A percentile compares a stretch with the other conserved stretches of the same genome.
Evolutionary conservation across 257 asterid species (phyloP).

Genomic region (Solanum ossicruentum): DNA sequence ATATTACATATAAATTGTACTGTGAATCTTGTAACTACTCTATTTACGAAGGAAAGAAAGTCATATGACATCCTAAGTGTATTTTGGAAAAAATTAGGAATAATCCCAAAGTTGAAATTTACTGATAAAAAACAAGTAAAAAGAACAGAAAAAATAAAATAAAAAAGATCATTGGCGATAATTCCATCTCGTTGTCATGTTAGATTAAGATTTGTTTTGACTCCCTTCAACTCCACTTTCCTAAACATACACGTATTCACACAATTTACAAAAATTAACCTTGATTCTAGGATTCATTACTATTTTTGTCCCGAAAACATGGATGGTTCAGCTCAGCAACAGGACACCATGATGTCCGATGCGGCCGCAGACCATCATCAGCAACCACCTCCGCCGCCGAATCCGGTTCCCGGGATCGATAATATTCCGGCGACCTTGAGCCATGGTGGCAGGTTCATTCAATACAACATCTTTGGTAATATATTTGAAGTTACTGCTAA

Average conservation of each 20-base stretch:
- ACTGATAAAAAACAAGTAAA: not conserved
- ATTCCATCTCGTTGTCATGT: not conserved
- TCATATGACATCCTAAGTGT: not conserved
- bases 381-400: constrained; percentile 20
- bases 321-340: constrained; percentile 8
- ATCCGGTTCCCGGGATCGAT: constrained; percentile 39
- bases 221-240: not conserved
- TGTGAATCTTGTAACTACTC: no score
- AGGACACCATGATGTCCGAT: constrained; percentile 8
- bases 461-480: constrained; percentile 87
- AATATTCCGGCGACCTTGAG: constrained; percentile 71
- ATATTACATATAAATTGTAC: no score
- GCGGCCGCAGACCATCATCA: not conserved
- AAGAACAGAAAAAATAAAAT: not conserved
- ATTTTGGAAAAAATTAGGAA: not conserved
- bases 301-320: not conserved
- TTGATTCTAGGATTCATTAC: not conserved
- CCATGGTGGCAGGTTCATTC: constrained; percentile 90
- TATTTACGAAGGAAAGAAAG: not conserved
- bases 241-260: not conserved
- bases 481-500: constrained; percentile 93
- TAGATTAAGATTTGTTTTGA: not conserved
- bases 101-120: not conserved
- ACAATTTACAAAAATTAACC: not conserved
- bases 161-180: not conserved